Base-by-base conservation (phyloP, 257 asterid genomes). In the Nicotiana tabacum region DNA sequence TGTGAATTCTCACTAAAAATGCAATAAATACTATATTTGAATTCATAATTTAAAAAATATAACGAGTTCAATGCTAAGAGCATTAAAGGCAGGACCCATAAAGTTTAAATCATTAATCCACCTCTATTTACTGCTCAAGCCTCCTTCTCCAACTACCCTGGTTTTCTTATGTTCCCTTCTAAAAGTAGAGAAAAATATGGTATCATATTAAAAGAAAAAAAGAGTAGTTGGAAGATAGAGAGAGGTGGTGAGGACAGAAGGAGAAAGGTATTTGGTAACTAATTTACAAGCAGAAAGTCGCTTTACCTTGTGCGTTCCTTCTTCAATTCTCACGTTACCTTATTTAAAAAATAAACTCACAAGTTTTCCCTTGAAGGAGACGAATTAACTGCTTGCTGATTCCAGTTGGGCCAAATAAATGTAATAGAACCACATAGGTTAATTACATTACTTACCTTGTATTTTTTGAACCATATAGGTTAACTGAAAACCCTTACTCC, bases 271-370 rank as follows among this genome's bases (percentile, higher is more conserved):
- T 85, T 67, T 82, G 89, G 88, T 82, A 94, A 90, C 98, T 91
- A 92, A 92, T 91, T 70, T 91, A 88, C 97, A 90, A 89, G 85
- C 89, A 87, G 86, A 37, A 86, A 78, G 98, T 94, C 97, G 92
- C 93, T 92, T 90, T 94, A 84, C 88, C 97, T 90, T 94, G n/a
- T 83, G 76, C 68, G 57, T 85, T 33, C 80, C 61, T 78, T 85
- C 80, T 82, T 89, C 84, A 84, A 83, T 80, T 88, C 57, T 84
- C 83, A 84, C 88, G 93, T 85, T 83, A 89, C 72, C 84, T 83
- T n/a, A n/a, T n/a, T n/a, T 72, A 13, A 21, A 3, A 4, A 46
- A 24, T 0, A 6, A 72, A 48, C 78, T 72, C 60, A n/a, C 32
- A 21, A 12, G 15, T 24, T 48, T 48, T 24, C 61, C 9, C 27